Base-by-base conservation (phyloP, 139 green algal genomes). In the Trebouxia sp. region DNA sequence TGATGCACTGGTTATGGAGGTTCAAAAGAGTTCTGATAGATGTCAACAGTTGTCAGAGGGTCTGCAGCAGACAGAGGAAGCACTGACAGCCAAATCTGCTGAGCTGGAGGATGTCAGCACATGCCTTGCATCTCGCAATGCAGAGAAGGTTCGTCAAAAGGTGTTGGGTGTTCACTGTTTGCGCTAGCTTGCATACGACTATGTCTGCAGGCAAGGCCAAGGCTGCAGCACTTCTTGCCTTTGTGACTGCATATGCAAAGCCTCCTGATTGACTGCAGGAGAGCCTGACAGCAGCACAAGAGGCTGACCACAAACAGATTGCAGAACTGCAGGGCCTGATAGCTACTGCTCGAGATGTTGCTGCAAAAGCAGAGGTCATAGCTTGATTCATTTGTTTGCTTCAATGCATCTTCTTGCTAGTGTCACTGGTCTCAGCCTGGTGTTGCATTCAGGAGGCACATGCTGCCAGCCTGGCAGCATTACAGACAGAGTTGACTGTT, bases 1-100 rank as follows among this genome's bases (percentile, higher is more conserved):
- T 43, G 32, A 72, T 43, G 62, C 11, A 8, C 20, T 72, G 62
- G 28, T 37, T 28, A 35, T 22, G 28, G 62, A 72, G 62, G 14
- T 45, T 26, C 20, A 43, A 35, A 72, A 22, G 14, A 72, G 32
- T 42, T 5, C 43, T 72, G 32, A 45, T 1, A 72, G 20, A 41
- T 72, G 62, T 37, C 62, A 72, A 30, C 1, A 39, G 32, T 35
- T 72, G 35, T 28, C n/a, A 9, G 17, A 32, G 32, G 43, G 62
- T 37, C 32, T 72, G 62, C 62, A 72, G 62, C 62, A 72, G 35
- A 45, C 62, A 45, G 62, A 72, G 10, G 62, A 72, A 26, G 8
- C 10, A 72, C 5, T 72, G 35, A 32, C 42, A 45, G 62, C 62
- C 37, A 72, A 35, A 35, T 28, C 7, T 42, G 32, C 20, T 42